These are phyloP conservation scores for Boletus eberwhitei DNA, from an alignment of 768 basidiomycete species.

Conservation along the genomic window DNA sequence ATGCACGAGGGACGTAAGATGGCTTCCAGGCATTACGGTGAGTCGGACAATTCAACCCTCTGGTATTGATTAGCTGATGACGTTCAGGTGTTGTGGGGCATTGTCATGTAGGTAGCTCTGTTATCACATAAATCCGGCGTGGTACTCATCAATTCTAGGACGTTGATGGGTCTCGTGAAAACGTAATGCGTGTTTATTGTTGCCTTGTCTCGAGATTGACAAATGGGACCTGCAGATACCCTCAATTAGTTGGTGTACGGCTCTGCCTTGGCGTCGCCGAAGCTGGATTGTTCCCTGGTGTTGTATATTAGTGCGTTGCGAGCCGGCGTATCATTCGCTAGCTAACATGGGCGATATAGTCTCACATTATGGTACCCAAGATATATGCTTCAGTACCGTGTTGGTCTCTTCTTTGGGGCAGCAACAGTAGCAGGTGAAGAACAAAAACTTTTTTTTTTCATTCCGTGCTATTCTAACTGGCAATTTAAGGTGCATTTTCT, in stretches of 20 bases:
- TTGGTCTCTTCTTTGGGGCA: conserved; percentile 63
- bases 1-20: conserved; percentile 32
- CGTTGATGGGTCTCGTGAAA: conserved; percentile 65
- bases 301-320: conserved; percentile 61
- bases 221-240: conserved; percentile 42
- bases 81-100: conserved; percentile 59
- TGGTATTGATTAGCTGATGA: background rate
- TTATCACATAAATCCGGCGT: background rate
- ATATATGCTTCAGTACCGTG: conserved; percentile 54
- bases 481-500: conserved; percentile 47
- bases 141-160: conserved; percentile 35
- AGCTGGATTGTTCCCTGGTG: conserved; percentile 70
- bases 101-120: conserved; percentile 45
- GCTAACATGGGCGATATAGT: conserved; percentile 27
- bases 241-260: conserved; percentile 56
- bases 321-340: too few species aligned
- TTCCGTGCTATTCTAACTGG: background rate
- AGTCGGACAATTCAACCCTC: conserved; percentile 7
- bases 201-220: background rate
- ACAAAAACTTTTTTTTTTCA: background rate
- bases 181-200: conserved; percentile 35
- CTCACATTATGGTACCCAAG: conserved; percentile 70
- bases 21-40: conserved; percentile 67
- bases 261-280: conserved; percentile 63
- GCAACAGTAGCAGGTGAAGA: conserved; percentile 52